These are phyloP conservation scores for Sutorius eximius DNA, from an alignment of 1,284 basidiomycete genomes.

Conservation along the genomic window DNA sequence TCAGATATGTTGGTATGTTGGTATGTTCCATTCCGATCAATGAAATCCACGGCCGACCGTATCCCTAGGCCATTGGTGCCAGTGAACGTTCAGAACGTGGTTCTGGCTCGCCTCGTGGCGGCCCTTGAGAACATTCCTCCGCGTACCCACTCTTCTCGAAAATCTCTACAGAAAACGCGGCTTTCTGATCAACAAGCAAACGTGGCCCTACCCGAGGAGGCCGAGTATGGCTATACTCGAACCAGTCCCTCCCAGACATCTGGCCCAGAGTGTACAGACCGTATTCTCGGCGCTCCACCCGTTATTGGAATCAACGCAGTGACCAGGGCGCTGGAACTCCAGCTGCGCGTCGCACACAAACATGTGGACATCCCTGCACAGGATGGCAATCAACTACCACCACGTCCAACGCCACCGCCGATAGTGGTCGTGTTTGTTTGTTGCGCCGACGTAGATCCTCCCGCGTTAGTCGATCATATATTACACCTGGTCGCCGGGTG, in stretches of 20 bases:
- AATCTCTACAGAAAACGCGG: slow-evolving; percentile 2
- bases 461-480: slow-evolving; percentile 66
- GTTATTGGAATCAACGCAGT: slow-evolving; percentile 79
- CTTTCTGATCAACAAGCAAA: neutral
- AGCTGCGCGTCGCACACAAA: slow-evolving; percentile 43
- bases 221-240: neutral
- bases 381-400: slow-evolving; percentile 20
- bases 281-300: slow-evolving; percentile 15
- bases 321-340: slow-evolving; percentile 69
- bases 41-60: slow-evolving; percentile 5
- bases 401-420: slow-evolving; percentile 6
- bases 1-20: slow-evolving; percentile 73
- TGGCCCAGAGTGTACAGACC: neutral
- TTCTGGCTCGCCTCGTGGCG: slow-evolving; percentile 51
- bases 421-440: slow-evolving; percentile 65
- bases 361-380: slow-evolving; percentile 15
- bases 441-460: slow-evolving; percentile 70
- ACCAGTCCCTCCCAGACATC: neutral
- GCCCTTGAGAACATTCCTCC: slow-evolving; percentile 39
- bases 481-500: slow-evolving; percentile 71
- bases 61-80: slow-evolving; percentile 63
- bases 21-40: slow-evolving; percentile 37
- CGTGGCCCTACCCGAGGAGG: slow-evolving; percentile 4
- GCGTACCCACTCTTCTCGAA: slow-evolving; percentile 10
- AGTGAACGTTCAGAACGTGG: slow-evolving; percentile 57